Conservation (phyloP, 164 flowering plant genomes). For the Aristolochia californica region DNA sequence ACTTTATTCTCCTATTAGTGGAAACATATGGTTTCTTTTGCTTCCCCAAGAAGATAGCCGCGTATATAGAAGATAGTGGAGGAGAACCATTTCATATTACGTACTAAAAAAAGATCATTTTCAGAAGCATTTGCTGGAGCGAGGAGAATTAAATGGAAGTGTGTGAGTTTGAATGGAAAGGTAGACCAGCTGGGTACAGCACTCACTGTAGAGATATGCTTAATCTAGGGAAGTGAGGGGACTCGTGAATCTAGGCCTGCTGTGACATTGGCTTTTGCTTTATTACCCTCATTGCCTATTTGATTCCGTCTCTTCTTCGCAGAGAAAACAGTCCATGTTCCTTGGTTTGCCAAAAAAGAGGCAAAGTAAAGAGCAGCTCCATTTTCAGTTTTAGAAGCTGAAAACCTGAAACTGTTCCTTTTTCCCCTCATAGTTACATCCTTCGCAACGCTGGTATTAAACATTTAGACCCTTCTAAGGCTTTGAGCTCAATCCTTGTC, state of each 20-base stretch:
- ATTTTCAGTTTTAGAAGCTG: background rate
- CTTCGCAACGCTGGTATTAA: no score
- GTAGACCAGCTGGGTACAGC: background rate
- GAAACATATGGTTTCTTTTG: constrained; percentile 2
- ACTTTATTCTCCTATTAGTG: background rate
- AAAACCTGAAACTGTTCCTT: no score
- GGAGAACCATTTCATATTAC: constrained; percentile 4
- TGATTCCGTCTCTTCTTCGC: constrained; percentile 1
- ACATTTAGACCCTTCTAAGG: no score
- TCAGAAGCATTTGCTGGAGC: constrained; percentile 1
- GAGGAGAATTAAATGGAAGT: background rate
- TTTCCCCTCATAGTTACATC: constrained; percentile 2
- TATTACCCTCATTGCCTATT: constrained; percentile 2
- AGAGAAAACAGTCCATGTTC: constrained; percentile 13
- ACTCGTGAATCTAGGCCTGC: no score
- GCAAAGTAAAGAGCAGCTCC: background rate
- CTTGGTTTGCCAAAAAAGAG: constrained; percentile 16
- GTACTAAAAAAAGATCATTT: no score
- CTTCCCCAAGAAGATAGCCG: no score
- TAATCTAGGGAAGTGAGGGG: no score
- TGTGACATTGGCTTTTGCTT: constrained; percentile 14
- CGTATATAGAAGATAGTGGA: constrained; percentile 5
- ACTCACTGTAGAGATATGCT: constrained; percentile 7
- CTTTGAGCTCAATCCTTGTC: background rate
- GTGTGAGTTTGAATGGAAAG: background rate